Conservation (phyloP, 768 basidiomycete species). For the Solioccasus polychromus region DNA sequence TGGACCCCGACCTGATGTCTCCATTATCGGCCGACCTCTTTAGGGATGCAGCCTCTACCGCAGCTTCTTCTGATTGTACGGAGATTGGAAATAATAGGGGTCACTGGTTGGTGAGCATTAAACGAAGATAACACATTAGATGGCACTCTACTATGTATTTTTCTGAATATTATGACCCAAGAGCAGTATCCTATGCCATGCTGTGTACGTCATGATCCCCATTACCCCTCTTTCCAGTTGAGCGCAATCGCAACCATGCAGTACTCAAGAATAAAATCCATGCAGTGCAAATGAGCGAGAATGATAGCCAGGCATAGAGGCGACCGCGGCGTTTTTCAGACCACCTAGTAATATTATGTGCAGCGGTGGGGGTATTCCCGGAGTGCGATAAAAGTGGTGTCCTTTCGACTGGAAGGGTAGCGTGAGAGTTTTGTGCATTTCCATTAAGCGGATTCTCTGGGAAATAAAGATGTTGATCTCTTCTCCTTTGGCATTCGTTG, state of each 20-base stretch:
- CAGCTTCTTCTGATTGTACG: slow-evolving; percentile 31
- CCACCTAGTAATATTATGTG: slow-evolving; percentile 18
- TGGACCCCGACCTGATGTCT: slow-evolving; percentile 14
- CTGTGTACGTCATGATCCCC: background rate
- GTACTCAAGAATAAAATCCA: slow-evolving; percentile 67
- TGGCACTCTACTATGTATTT: background rate
- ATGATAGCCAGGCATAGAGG: slow-evolving; percentile 44
- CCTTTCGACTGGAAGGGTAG: slow-evolving; percentile 6
- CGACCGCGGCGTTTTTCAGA: slow-evolving; percentile 48
- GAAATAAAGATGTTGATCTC: slow-evolving; percentile 13
- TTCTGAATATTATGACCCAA: too few relatives aligned
- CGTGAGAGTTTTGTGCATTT: background rate
- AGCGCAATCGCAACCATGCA: slow-evolving; percentile 55
- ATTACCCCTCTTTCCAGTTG: slow-evolving; percentile 33
- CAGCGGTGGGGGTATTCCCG: background rate
- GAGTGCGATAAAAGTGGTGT: slow-evolving; percentile 12
- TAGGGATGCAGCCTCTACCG: slow-evolving; percentile 24
- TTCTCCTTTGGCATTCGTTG: slow-evolving; percentile 39
- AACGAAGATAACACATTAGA: slow-evolving; percentile 12
- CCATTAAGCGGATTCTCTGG: slow-evolving; percentile 10
- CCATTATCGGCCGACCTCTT: slow-evolving; percentile 23
- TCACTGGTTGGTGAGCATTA: slow-evolving; percentile 31
- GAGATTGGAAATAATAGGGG: slow-evolving; percentile 30
- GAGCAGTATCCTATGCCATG: too few relatives aligned
- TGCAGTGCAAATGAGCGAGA: slow-evolving; percentile 43